Conservation (phyloP, 2,329 filamentous ascomycete species). For the Neopestalotiopsis rosae region DNA sequence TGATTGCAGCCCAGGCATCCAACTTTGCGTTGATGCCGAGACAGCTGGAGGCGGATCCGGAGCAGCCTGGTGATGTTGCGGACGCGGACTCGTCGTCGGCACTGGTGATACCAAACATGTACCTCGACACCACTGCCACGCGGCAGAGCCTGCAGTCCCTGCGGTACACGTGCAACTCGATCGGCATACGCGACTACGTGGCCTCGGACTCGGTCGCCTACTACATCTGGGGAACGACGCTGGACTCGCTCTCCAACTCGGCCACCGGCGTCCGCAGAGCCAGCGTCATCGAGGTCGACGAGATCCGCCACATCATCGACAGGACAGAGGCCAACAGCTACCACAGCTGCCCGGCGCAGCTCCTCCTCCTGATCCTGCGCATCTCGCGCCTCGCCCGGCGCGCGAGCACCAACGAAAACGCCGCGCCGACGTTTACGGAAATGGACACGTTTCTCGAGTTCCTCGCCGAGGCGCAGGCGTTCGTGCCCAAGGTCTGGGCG, state of each 20-base stretch:
- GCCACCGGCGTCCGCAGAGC: slow-evolving; percentile 41
- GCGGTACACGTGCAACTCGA: slow-evolving; percentile 17
- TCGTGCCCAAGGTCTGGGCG: slow-evolving; percentile 51
- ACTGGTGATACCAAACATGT: neutral
- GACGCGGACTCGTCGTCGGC: neutral
- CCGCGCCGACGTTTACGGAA: slow-evolving; percentile 37
- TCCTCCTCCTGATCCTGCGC: slow-evolving; percentile 51
- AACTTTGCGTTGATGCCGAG: neutral
- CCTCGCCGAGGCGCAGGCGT: slow-evolving; percentile 45
- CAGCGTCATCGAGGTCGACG: slow-evolving; percentile 44
- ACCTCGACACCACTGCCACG: neutral
- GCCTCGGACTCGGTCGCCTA: slow-evolving; percentile 49
- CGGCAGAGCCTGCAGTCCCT: neutral
- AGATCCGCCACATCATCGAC: slow-evolving; percentile 38
- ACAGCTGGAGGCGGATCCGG: neutral
- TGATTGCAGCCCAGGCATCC: slow-evolving; percentile 32
- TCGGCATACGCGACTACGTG: slow-evolving; percentile 46
- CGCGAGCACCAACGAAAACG: slow-evolving; percentile 28
- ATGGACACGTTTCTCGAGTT: slow-evolving; percentile 44
- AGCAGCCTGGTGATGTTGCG: neutral
- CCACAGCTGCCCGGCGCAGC: slow-evolving; percentile 47
- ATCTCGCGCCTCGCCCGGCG: slow-evolving; percentile 50
- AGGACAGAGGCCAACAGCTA: slow-evolving; percentile 48
- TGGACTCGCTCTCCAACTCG: slow-evolving; percentile 46
- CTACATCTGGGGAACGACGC: slow-evolving; percentile 36